Evolutionary conservation across 176 grass and related monocot genomes (phyloP).

Genomic region (Zea luxurians): DNA sequence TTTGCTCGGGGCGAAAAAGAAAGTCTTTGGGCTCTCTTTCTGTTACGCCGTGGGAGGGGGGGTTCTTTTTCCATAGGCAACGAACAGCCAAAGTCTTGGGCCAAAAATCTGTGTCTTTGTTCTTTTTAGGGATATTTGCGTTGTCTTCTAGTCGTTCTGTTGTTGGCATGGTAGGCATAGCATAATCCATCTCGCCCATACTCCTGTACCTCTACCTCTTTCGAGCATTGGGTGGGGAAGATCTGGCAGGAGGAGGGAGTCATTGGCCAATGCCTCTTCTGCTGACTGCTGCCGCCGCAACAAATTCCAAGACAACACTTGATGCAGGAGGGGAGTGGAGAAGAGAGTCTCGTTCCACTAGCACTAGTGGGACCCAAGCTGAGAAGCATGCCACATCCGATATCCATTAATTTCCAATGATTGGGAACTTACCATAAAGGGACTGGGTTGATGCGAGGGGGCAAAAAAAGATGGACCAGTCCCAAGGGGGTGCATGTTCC

Average conservation of each 20-base stretch:
- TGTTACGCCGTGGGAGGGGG: no score
- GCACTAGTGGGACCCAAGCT: not conserved
- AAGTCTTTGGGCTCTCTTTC: no score
- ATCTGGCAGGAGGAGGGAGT: not conserved
- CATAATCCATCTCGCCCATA: not conserved
- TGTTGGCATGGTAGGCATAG: not conserved
- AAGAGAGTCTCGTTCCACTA: not conserved
- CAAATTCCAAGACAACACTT: not conserved
- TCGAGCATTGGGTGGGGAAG: not conserved
- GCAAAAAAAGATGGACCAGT: not conserved
- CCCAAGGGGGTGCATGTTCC: not conserved
- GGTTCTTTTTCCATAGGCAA: not conserved
- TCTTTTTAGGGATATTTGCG: not conserved
- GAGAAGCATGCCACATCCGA: not conserved
- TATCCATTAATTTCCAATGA: not conserved
- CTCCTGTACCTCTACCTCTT: not conserved
- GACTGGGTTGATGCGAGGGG: not conserved
- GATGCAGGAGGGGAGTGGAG: not conserved
- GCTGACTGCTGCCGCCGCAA: not conserved
- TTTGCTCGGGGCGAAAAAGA: no score
- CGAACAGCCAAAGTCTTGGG: not conserved
- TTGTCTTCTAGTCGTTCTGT: not conserved
- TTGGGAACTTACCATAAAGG: not conserved
- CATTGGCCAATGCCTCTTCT: not conserved
- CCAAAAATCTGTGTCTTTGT: not conserved